Percentiles rank a stretch among this genome's conserved stretches.
Conservation (phyloP, 208 protist genomes). For the Tritrichomonas foetus region DNA sequence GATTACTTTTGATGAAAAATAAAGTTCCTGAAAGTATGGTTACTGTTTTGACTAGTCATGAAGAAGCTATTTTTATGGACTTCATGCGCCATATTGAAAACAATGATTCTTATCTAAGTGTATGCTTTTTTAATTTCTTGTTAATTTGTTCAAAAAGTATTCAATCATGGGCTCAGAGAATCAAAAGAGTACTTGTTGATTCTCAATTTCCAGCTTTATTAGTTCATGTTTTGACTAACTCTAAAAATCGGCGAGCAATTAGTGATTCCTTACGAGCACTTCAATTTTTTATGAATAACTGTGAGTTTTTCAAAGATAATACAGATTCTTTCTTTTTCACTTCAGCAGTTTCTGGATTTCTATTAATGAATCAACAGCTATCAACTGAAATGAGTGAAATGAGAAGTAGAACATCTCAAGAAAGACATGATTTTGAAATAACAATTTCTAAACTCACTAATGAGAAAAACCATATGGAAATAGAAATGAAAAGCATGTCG, state of each 20-base stretch:
- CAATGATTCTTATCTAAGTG: neutral
- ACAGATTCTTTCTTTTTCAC: too few relatives aligned
- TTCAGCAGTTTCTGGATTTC: too few relatives aligned
- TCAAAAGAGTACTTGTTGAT: constrained; percentile 8
- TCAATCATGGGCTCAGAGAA: neutral
- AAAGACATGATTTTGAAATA: too few relatives aligned
- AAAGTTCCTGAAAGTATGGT: neutral
- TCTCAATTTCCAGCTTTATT: neutral
- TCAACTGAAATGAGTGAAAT: too few relatives aligned
- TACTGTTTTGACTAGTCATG: neutral
- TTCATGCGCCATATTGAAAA: neutral
- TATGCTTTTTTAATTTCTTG: neutral
- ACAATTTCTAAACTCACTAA: too few relatives aligned
- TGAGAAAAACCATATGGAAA: too few relatives aligned
- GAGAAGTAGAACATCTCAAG: too few relatives aligned
- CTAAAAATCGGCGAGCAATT: neutral
- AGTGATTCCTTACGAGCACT: neutral
- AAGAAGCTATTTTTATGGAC: constrained; percentile 11
- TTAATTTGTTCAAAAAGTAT: neutral
- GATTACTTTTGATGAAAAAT: neutral
- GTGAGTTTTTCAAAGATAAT: too few relatives aligned
- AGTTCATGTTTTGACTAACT: neutral
- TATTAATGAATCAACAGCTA: too few relatives aligned
- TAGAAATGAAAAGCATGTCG: too few relatives aligned
- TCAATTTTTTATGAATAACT: neutral